phyloP scores from a whole-genome alignment of 495 filamentous ascomycete genomes.

The Tuber calosporum region DNA sequence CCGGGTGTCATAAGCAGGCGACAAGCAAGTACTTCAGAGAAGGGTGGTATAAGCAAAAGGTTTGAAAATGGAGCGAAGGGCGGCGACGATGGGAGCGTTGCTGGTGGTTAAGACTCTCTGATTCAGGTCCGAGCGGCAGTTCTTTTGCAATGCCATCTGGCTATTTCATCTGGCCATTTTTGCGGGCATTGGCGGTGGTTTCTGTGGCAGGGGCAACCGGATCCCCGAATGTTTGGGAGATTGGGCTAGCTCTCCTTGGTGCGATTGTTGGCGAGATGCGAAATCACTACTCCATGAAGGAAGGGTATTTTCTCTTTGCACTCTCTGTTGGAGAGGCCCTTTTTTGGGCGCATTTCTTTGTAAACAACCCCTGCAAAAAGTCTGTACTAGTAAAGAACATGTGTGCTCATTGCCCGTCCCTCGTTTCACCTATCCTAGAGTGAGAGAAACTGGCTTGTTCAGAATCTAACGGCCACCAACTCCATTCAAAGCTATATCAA shows the following conservation, averaged over 20 bases:
- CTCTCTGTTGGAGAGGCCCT: no score
- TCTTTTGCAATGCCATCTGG: background rate
- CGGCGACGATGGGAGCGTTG: conserved; percentile 23
- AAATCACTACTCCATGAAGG: no score
- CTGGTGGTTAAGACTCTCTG: conserved; percentile 10
- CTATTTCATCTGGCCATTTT: background rate
- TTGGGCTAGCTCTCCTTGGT: background rate
- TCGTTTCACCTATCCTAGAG: background rate
- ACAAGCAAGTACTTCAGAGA: conserved; percentile 42
- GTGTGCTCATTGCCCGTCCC: background rate
- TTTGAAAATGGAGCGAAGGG: conserved; percentile 9
- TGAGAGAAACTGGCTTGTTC: no score
- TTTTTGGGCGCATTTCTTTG: no score
- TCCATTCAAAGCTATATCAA: background rate
- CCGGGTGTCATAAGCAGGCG: conserved; percentile 61
- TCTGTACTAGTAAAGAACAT: background rate
- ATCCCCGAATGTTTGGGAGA: background rate
- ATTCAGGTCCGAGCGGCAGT: background rate
- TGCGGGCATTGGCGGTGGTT: background rate
- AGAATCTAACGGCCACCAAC: background rate
- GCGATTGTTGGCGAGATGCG: background rate
- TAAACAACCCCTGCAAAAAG: no score
- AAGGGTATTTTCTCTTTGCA: no score
- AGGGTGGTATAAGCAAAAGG: conserved; percentile 25
- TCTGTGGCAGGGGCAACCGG: background rate